These are phyloP conservation scores for Rubia tinctorum DNA, from an alignment of 305 asterid genomes.

Conservation along the genomic window DNA sequence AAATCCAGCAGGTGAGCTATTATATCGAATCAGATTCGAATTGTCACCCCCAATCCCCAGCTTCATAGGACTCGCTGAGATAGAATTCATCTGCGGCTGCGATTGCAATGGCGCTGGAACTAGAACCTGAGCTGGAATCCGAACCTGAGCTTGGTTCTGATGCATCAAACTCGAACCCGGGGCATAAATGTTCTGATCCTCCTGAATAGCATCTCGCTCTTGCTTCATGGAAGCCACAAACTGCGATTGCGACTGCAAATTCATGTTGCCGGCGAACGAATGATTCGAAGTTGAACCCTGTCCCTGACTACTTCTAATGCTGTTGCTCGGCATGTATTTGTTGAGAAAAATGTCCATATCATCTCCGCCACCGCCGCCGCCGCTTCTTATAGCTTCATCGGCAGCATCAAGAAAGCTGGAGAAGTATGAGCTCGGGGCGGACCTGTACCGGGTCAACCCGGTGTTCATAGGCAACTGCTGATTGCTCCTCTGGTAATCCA, in stretches of 20 bases:
- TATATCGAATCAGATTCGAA: constrained; percentile 66
- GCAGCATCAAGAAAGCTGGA: constrained; percentile 37
- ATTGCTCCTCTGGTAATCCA: constrained; percentile 29
- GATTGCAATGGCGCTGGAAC: constrained; percentile 19
- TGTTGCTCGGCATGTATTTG: constrained; percentile 23
- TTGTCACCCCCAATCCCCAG: constrained; percentile 27
- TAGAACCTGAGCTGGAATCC: constrained; percentile 18
- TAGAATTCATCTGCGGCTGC: constrained; percentile 5
- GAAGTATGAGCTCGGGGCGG: constrained; percentile 89
- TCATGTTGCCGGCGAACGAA: not conserved
- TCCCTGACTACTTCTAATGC: constrained; percentile 18
- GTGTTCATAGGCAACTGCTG: constrained; percentile 37
- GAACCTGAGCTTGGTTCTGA: constrained; percentile 24
- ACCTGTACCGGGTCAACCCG: constrained; percentile 73
- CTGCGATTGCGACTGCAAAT: constrained; percentile 23
- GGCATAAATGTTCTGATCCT: constrained; percentile 34
- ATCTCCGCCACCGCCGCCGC: constrained; percentile 48
- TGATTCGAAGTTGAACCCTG: constrained; percentile 21
- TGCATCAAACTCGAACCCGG: constrained; percentile 29
- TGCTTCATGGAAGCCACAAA: constrained; percentile 29
- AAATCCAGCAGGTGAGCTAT: constrained; percentile 85
- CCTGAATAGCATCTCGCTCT: constrained; percentile 31
- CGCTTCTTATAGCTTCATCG: constrained; percentile 7
- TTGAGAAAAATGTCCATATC: constrained; percentile 46
- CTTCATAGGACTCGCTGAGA: constrained; percentile 32